Evolutionary conservation across 495 filamentous ascomycete species (phyloP), one percentile per base, ranked within the genome.

Genomic region (Penicillium angulare): DNA sequence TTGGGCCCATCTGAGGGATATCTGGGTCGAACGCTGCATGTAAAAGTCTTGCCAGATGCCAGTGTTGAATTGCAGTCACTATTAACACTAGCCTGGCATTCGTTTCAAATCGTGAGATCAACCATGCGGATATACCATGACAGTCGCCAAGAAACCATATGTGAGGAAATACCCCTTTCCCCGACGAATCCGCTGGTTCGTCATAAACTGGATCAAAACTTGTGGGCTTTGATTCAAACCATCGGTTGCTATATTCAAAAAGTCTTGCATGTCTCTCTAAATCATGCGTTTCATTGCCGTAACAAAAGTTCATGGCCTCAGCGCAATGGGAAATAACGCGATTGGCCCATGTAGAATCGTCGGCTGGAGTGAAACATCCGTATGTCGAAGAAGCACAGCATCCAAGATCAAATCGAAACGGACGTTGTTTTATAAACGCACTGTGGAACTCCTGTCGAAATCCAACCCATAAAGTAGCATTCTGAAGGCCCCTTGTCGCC

Each of bases 381-480:
- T 61, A 57, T 15, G 33, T 23, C n/a, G 43, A 46, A 20, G 7
- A 42, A 5, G 57, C 34, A 44, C 42, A 58, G 32, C 47, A 39
- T 3, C 44, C 32, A 3, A 66, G 45, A n/a, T 57, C 47, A 32
- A 60, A 42, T 0, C 39, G 32, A 16, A 71, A 44, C 0, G 65
- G 41, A 5, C 59, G 57, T 43, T 66, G 64, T 34, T 61, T 68
- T 12, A 59, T 56, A 39, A 72, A 67, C 1, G 63, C 50, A 18
- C 61, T 66, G 24, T 61, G 56, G 9, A 72, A 49, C 15, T 69
- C 63, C 51, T 70, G 68, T 10, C 68, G 60, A n/a, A 65, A 47
- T 3, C 51, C 66, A 15, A 70, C 54, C 45, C 65, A 59, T 40
- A 64, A 68, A 10, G 66, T 60, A 7, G 67, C 68, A n/a, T 60